Evolutionary conservation across 371 early-diverging fungal species (phyloP).

Genomic region (Lichtheimia ornata): DNA sequence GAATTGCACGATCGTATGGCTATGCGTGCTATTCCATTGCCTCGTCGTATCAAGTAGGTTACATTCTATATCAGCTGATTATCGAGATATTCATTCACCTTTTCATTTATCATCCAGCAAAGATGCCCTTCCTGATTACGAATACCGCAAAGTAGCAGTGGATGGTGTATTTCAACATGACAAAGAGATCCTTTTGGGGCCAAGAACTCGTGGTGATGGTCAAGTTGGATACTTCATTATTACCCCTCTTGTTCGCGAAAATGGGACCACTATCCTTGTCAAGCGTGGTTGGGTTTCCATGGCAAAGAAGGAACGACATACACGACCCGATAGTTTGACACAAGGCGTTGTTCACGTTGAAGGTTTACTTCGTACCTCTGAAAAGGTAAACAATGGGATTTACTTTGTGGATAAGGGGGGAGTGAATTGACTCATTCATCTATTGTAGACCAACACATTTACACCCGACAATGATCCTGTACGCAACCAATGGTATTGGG

Average conservation of each 20-base stretch:
- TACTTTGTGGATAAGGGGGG: not conserved
- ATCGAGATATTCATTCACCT: not conserved
- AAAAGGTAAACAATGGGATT: constrained; percentile 40
- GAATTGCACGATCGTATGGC: constrained; percentile 68
- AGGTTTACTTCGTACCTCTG: constrained; percentile 64
- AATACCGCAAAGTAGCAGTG: constrained; percentile 73
- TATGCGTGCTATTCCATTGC: constrained; percentile 68
- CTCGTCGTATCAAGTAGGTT: constrained; percentile 64
- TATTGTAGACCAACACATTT: constrained; percentile 52
- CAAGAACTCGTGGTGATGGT: constrained; percentile 74
- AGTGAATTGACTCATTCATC: not conserved
- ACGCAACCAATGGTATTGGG: constrained; percentile 81
- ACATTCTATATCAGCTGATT: not conserved
- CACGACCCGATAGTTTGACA: constrained; percentile 60
- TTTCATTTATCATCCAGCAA: constrained; percentile 26
- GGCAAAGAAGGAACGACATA: constrained; percentile 60
- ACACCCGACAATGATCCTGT: constrained; percentile 70
- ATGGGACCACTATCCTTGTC: constrained; percentile 77
- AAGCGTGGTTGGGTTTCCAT: constrained; percentile 89
- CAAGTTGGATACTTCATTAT: constrained; percentile 80
- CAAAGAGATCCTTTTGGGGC: constrained; percentile 80
- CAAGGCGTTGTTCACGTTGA: constrained; percentile 59
- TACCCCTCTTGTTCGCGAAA: constrained; percentile 82
- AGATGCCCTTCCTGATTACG: constrained; percentile 60
- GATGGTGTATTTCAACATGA: constrained; percentile 73